Evolutionary conservation across 2,329 filamentous ascomycete species (phyloP), one percentile per base, ranked within the genome.

Genomic region (Talaromyces sp.): DNA sequence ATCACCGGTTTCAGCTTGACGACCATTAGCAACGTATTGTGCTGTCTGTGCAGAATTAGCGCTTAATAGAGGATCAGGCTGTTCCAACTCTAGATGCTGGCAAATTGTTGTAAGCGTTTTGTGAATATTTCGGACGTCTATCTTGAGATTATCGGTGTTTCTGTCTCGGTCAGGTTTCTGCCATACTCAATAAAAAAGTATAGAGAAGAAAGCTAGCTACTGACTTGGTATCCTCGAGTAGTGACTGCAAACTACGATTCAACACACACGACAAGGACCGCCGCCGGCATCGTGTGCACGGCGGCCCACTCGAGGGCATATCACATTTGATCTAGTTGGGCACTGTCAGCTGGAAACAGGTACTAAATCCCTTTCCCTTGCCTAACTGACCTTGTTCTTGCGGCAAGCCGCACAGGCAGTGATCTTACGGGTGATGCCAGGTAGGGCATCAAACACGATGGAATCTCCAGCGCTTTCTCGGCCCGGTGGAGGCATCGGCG

Each of bases 341-440:
- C 23, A 7, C 9, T 12, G 16, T 44, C 36, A 18, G n/a, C 50
- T 31, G 10, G 27, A 54, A 3, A 44, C 36, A n/a, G 14, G 16
- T n/a, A 40, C 36, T 40, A 16, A 40, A 40, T 40, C 16, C 16
- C 14, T 40, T 40, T n/a, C 16, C 5, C 3, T 40, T 16, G 36
- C 5, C 42, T 56, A 31, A 56, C 59, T 27, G 50, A 81, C 80
- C 74, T 82, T 82, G 64, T 82, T 79, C 65, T 81, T 82, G 50
- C 79, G 74, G 68, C 80, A 82, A 34, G 79, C 76, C 44, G 79
- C 79, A 66, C 80, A 82, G n/a, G 80, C 80, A 33, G 75, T 76
- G 63, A 75, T 73, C 63, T 76, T 76, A 57, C 75, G 72, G 33
- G 73, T 76, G 40, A 75, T 75, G 31, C 68, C 66, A 55, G 68